These are phyloP conservation scores for Nannochloris sp. DNA, from an alignment of 139 green algal species.

Conservation along the genomic window DNA sequence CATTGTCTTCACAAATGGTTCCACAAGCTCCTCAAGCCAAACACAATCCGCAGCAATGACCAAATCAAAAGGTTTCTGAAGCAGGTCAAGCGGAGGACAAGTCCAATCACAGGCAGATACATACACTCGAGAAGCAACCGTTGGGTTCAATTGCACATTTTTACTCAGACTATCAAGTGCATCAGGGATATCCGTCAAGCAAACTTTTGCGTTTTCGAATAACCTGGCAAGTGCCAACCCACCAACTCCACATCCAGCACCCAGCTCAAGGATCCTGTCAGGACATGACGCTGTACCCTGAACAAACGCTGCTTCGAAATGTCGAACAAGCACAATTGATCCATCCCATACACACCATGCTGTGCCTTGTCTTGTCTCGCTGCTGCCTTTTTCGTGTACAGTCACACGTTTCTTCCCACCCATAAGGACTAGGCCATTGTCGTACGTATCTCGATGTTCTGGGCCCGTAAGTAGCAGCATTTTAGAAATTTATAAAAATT, in stretches of 20 bases:
- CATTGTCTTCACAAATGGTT: conserved; percentile 11
- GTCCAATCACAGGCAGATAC: not conserved
- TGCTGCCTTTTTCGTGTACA: not conserved
- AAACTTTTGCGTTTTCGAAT: too few species aligned
- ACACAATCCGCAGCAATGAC: conserved; percentile 23
- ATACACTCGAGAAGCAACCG: not conserved
- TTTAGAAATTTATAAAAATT: too few species aligned
- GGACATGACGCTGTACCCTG: not conserved
- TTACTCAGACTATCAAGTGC: too few species aligned
- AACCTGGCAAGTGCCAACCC: too few species aligned
- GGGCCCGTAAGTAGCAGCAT: too few species aligned
- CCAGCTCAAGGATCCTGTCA: conserved; percentile 19
- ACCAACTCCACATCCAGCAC: not conserved
- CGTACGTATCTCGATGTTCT: too few species aligned
- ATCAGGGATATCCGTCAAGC: too few species aligned
- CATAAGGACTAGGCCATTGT: too few species aligned
- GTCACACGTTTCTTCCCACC: too few species aligned
- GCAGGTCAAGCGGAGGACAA: not conserved
- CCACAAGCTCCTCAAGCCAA: conserved; percentile 19
- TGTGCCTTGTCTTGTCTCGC: conserved; percentile 16
- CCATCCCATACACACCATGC: conserved; percentile 30
- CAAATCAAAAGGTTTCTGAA: not conserved
- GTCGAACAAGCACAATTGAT: conserved; percentile 1
- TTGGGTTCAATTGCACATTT: conserved; percentile 14
- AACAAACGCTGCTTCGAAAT: conserved; percentile 2